Evolutionary conservation across 192 early-diverging fungal species (phyloP), one percentile per base, ranked within the genome.

Genomic region (Obelidium mucronatum): DNA sequence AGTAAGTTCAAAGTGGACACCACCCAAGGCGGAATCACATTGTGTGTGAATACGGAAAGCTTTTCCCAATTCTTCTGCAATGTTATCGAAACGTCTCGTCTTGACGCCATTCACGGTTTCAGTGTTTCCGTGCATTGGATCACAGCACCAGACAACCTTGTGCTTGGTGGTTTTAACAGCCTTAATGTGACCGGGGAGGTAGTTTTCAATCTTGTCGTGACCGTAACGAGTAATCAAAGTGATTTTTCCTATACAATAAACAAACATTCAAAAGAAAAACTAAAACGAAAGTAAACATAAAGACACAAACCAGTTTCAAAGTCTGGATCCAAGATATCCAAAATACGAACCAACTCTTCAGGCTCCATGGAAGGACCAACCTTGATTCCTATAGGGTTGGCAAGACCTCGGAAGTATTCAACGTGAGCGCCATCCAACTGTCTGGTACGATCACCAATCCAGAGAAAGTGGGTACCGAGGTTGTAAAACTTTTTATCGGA

Each of bases 121-220:
- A 19, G 96, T 98, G 84, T 99, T 99, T 76, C 97, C 97, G 80
- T 99, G 97, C 95, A 97, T 97, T 15, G 97, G 97, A 80, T 99
- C 97, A 82, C 84, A 87, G 67, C 86, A 94, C 97, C 97, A 99
- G 8, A 98, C 95, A 0, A 95, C 94, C 77, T 89, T 85, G 84
- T 98, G 96, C 11, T 87, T 88, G 0, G 95, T 93, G 0, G 80
- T 82, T 71, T 93, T 90, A n/a, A 99, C 95, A 24, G 96, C 96
- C 60, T 88, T 81, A 74, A 99, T 95, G 68, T 98, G 96, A 31
- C 84, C 92, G 0, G 96, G 95, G 34, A 99, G 80, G 71, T 89
- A 89, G 70, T 93, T 82, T 31, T 87, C 87, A 22, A 99, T 93
- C 78, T 96, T 94, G 58, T 84, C 87, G 22, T 90, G 90, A 36